Evolutionary conservation across 257 asterid species (phyloP), one percentile per base, ranked within the genome.

Genomic region (Solanum chmielewskii): DNA sequence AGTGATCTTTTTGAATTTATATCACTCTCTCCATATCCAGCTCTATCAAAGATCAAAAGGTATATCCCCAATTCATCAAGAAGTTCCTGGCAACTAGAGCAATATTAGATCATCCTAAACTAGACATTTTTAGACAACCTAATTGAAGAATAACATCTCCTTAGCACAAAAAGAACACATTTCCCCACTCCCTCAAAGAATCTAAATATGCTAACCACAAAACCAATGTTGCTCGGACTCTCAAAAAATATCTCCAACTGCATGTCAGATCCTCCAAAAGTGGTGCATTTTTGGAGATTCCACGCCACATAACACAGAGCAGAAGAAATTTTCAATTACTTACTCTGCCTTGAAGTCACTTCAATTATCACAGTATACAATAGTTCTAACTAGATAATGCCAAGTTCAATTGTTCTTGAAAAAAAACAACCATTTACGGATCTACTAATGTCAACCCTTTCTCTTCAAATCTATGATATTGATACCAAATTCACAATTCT

Each of bases 1-100:
- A 95, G 80, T 3, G 98, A 91, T 41, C 98, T 91, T 83, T 90
- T 92, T 35, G 97, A 95, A 88, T 96, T 94, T 56, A 97, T 98
- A 90, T 94, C 98, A 83, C 99, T 97, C 69, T 97, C 98, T 6
- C 99, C 99, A 90, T 97, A 97, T 73, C 99, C 99, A 9, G 99
- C 98, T 88, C 98, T 94, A 86, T 97, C 98, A 52, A 89, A 95
- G 69, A 92, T 85, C 86, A 95, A 83, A 71, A 97, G 78, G 88
- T 93, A 93, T 87, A 97, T 89, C 85, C 92, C 91, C 88, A 94
- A 88, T 87, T 91, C 92, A 88, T 94, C 95, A 89, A 97, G 87
- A 23, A 95, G 81, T 52, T 93, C 98, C 99, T 97, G 91, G 44
- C 86, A 23, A 86, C 89, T 86, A 89, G 88, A 87, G 44, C 74